Evolutionary conservation across 2,329 filamentous ascomycete genomes (phyloP), one percentile per base, ranked within the genome.

Genomic region (Nemania sp.): DNA sequence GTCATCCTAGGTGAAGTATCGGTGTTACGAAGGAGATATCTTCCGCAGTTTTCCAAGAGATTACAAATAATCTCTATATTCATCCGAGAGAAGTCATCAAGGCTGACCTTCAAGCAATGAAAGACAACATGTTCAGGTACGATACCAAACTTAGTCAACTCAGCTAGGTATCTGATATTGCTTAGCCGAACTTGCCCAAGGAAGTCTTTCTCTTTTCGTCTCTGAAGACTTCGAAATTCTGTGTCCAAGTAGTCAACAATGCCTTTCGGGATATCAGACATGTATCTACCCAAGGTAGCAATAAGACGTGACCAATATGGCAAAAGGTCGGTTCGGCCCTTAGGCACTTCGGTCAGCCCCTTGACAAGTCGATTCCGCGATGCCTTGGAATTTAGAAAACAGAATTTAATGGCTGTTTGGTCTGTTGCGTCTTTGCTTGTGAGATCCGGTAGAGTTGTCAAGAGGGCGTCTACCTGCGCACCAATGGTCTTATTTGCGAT

Each of bases 41-140:
- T 90, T 51, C 96, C 96, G 77, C 97, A 99, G 72, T 98, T 98
- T 79, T 99, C 96, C 24, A 99, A 86, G 29, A 99, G 85, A 76
- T 97, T 97, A 76, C 94, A 97, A 71, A 99, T 95, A 74, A 99
- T 98, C 79, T 99, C 97, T 71, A 99, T 98, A 77, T 99, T 99
- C 92, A 98, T 98, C 69, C 95, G 89, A 2, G 96, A 98, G 77
- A 99, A 99, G 77, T 99, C 96, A 75, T 99, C 96, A 29, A 99
- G 83, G 73, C 95, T 97, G 79, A 99, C 95, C 80, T 98, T 99
- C 74, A 99, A 89, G 78, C 96, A 99, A 77, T 99, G 96, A 77
- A 99, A 99, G 62, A 99, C 97, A 71, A 99, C 95, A 80, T 99
- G 96, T 79, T 99, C 96, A 0, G 97, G 96, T 8, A 99, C 96